phyloP scores from a whole-genome alignment of 1,284 basidiomycete genomes.

The Pulveroboletus sp. region DNA sequence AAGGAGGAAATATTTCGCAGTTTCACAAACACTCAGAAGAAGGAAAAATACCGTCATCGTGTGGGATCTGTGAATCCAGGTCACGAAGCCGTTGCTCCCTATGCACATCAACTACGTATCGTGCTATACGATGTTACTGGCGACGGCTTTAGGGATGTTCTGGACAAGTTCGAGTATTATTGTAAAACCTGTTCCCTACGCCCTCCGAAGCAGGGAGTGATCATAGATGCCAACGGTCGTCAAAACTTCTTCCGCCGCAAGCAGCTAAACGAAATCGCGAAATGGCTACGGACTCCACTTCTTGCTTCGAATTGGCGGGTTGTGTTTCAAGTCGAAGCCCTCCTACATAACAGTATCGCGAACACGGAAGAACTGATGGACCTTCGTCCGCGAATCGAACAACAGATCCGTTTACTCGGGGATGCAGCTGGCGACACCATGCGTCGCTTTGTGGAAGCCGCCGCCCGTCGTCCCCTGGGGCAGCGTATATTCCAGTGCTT shows the following conservation, averaged over 20 bases:
- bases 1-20: constrained; percentile 56
- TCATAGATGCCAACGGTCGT: constrained; percentile 48
- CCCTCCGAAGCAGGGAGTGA: constrained; percentile 35
- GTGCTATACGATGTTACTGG: constrained; percentile 46
- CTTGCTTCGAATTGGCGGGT: constrained; percentile 50
- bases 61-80: constrained; percentile 54
- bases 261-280: constrained; percentile 46
- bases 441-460: constrained; percentile 49
- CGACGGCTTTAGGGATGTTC: constrained; percentile 38
- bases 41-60: constrained; percentile 51
- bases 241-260: constrained; percentile 51
- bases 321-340: constrained; percentile 69
- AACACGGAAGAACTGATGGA: too few species aligned
- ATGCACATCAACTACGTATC: constrained; percentile 66
- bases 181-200: constrained; percentile 55
- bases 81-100: constrained; percentile 59
- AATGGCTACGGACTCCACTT: constrained; percentile 45
- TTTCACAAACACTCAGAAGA: constrained; percentile 44
- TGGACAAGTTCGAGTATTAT: constrained; percentile 49
- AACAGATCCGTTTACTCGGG: constrained; percentile 40
- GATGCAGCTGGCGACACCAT: constrained; percentile 48
- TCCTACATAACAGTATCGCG: constrained; percentile 55
- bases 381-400: constrained; percentile 38
- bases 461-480: constrained; percentile 43
- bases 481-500: constrained; percentile 56